Conservation (phyloP, 1,284 basidiomycete genomes). For the Trametes hirsuta region DNA sequence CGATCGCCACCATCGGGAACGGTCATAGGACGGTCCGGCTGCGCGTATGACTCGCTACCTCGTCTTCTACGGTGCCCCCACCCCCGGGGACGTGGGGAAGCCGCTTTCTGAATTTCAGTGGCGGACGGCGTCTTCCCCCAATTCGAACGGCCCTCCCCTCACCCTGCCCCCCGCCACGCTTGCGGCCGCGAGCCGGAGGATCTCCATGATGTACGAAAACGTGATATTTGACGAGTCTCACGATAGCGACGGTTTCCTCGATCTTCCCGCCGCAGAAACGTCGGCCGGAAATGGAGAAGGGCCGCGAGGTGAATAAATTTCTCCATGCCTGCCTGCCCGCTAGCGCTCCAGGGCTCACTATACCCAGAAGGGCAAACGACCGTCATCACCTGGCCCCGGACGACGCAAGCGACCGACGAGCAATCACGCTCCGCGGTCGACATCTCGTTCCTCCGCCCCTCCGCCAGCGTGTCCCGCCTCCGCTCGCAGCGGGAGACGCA, state of each 20-base stretch:
- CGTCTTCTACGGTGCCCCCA: slow-evolving; percentile 16
- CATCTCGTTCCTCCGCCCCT: slow-evolving; percentile 33
- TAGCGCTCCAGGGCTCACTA: background rate
- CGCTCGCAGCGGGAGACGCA: slow-evolving; percentile 35
- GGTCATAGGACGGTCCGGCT: background rate
- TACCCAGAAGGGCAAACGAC: slow-evolving; percentile 43
- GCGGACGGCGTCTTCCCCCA: slow-evolving; percentile 1
- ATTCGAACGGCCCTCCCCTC: background rate
- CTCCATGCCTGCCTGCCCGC: background rate
- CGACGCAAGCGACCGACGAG: slow-evolving; percentile 29
- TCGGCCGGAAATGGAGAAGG: slow-evolving; percentile 10
- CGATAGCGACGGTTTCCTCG: slow-evolving; percentile 25
- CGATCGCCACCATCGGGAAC: background rate
- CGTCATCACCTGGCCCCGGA: slow-evolving; percentile 60
- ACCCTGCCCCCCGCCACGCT: slow-evolving; percentile 51
- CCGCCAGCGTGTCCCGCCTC: slow-evolving; percentile 30
- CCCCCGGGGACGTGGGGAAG: slow-evolving; percentile 1
- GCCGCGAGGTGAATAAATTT: slow-evolving; percentile 10
- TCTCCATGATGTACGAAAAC: slow-evolving; percentile 68
- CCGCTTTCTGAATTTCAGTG: background rate
- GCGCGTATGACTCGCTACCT: slow-evolving; percentile 11
- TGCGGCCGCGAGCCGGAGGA: slow-evolving; percentile 61
- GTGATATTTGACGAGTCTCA: slow-evolving; percentile 54
- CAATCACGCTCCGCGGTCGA: slow-evolving; percentile 10
- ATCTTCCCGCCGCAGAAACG: slow-evolving; percentile 21